phyloP scores from a whole-genome alignment of 2,329 filamentous ascomycete species.

The Zymoseptoria pseudotritici region DNA sequence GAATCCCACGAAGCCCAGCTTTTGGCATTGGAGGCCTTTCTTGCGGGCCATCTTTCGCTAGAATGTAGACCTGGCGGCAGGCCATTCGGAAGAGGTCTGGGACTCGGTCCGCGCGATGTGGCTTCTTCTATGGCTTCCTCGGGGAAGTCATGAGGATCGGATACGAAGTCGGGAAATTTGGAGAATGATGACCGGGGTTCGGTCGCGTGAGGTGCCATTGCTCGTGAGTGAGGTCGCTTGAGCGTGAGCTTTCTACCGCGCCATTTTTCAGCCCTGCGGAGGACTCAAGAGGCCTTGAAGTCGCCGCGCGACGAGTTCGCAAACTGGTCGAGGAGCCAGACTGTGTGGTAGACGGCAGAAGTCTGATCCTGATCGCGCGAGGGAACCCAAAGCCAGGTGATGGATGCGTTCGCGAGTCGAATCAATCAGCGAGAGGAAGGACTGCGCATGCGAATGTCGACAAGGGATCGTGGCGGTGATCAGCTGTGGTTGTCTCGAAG shows the following conservation, averaged over 20 bases:
- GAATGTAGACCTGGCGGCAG: constrained; percentile 30
- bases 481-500: neutral
- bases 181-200: neutral
- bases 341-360: neutral
- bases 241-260: neutral
- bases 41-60: constrained; percentile 55
- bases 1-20: constrained; percentile 40
- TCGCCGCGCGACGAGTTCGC: too few relatives aligned
- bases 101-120: constrained; percentile 22
- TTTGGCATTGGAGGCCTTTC: constrained; percentile 27
- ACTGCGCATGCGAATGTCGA: neutral
- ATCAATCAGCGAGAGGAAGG: neutral
- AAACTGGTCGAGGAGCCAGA: neutral
- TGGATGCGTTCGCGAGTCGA: neutral
- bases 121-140: constrained; percentile 25
- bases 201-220: neutral
- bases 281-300: neutral
- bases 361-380: neutral
- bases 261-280: neutral
- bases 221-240: neutral
- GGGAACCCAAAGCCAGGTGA: neutral
- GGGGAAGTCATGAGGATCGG: constrained; percentile 33
- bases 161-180: constrained; percentile 13
- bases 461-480: neutral
- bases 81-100: constrained; percentile 26